Conservation (phyloP, 139 green algal genomes). For the Haematococcus lacustris region DNA sequence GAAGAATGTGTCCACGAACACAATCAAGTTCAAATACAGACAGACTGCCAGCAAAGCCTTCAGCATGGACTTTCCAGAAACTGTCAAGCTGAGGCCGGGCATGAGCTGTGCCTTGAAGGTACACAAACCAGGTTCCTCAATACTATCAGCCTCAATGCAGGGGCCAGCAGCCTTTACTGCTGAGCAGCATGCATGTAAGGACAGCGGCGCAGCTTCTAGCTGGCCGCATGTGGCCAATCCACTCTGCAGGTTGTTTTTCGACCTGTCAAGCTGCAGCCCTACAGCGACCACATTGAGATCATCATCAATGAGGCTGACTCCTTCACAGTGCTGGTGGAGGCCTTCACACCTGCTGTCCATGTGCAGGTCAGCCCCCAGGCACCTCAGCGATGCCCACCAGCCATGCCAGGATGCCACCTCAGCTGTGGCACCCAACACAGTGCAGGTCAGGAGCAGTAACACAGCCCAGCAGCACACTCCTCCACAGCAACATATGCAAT, state of each 20-base stretch:
- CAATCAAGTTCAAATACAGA: conserved; percentile 51
- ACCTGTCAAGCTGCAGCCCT: conserved; percentile 40
- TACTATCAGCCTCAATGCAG: no score
- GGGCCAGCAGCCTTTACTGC: no score
- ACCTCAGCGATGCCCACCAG: no score
- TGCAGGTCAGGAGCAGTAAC: no score
- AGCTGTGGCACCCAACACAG: no score
- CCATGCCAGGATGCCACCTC: background rate
- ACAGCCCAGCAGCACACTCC: no score
- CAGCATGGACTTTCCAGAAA: conserved; percentile 66
- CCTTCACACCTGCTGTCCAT: conserved; percentile 30
- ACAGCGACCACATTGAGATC: conserved; percentile 54
- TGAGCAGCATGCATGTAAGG: no score
- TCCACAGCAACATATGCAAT: no score
- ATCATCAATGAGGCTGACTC: conserved; percentile 11
- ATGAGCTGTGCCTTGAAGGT: conserved; percentile 58
- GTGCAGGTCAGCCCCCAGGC: conserved; percentile 31
- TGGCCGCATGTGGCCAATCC: no score
- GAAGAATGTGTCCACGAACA: conserved; percentile 60
- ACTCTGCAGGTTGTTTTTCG: conserved; percentile 50
- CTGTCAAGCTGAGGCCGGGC: conserved; percentile 55
- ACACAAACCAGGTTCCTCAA: no score
- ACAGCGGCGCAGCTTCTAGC: no score
- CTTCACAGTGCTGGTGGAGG: conserved; percentile 42
- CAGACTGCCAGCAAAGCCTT: conserved; percentile 57